Percentiles rank a stretch among this genome's conserved stretches.
phyloP scores from a whole-genome alignment of 192 early-diverging fungal genomes.

The Chytriomyces sp. region DNA sequence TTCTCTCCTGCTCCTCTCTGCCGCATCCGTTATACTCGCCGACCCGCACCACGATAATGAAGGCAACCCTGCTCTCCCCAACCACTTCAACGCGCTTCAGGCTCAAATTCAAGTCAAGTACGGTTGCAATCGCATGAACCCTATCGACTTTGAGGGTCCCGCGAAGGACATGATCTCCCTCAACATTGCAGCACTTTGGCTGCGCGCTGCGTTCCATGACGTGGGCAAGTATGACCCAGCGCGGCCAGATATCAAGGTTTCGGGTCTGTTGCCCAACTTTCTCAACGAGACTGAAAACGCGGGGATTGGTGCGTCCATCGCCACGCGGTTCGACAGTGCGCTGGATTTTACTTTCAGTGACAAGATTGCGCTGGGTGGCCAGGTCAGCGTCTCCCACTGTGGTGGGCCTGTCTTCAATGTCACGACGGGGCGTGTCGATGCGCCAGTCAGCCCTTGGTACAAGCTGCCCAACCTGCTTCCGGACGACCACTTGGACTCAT shows the following conservation, averaged over 20 bases:
- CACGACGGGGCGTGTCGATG: constrained; percentile 23
- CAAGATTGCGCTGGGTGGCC: constrained; percentile 33
- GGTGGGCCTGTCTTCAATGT: constrained; percentile 33
- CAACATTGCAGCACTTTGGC: constrained; percentile 40
- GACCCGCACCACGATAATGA: no score
- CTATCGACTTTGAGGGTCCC: no score
- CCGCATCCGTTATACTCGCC: no score
- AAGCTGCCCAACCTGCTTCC: neutral
- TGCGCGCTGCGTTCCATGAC: constrained; percentile 40
- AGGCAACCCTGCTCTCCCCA: no score
- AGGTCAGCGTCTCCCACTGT: constrained; percentile 24
- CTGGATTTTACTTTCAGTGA: constrained; percentile 19
- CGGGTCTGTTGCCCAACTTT: constrained; percentile 7
- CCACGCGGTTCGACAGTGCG: neutral
- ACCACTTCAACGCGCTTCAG: no score
- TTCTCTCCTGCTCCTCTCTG: no score
- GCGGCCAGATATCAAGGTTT: neutral
- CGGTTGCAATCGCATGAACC: no score
- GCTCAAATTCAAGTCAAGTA: no score
- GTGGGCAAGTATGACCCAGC: constrained; percentile 30
- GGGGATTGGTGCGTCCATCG: constrained; percentile 4
- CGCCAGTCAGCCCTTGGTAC: neutral
- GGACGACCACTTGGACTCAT: neutral
- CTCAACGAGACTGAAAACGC: constrained; percentile 22
- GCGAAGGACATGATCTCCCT: constrained; percentile 6